Conservation (phyloP, 768 basidiomycete genomes). For the Kwoniella bestiolae region DNA sequence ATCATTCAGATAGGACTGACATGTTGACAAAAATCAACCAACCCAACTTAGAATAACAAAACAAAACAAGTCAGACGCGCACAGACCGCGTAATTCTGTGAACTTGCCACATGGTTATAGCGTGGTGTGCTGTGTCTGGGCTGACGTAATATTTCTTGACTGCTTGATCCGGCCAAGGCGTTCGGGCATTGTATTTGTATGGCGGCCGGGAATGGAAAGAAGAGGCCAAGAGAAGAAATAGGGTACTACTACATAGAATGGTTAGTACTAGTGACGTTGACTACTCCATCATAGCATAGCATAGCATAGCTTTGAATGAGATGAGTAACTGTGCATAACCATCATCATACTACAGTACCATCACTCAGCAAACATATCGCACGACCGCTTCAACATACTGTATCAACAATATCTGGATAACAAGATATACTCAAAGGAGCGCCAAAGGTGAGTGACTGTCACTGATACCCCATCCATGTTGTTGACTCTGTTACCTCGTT, state of each 20-base stretch:
- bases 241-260: no score
- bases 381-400: no score
- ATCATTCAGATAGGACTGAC: no score
- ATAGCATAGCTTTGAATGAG: no score
- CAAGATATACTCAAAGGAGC: background rate
- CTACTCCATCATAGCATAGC: no score
- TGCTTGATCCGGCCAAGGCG: background rate
- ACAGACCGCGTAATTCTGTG: conserved; percentile 4
- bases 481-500: background rate
- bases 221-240: no score
- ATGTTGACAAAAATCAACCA: background rate
- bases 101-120: background rate
- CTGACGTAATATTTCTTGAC: background rate
- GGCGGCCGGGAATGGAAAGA: background rate
- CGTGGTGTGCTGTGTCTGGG: background rate
- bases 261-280: background rate
- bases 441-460: background rate
- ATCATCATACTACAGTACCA: no score
- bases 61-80: conserved; percentile 17
- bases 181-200: background rate
- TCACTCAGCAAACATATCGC: no score
- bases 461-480: background rate
- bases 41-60: no score
- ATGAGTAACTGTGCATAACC: no score
- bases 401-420: background rate